Evolutionary conservation across 306 rosid genomes (phyloP), one percentile per base, ranked within the genome.

Genomic region (Mucuna pruriens): DNA sequence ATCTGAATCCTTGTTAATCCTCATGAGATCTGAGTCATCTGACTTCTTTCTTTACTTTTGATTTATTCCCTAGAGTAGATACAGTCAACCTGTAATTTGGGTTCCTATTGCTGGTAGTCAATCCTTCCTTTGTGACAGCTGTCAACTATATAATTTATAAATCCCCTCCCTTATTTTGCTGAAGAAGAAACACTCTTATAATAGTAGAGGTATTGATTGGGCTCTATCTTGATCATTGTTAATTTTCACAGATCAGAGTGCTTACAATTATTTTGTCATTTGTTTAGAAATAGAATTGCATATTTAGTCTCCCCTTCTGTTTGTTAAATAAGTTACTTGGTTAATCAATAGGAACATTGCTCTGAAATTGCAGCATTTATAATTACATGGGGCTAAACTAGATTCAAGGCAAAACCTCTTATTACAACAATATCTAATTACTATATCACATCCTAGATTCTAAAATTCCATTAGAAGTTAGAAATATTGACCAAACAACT

Each of bases 1-100:
- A 64, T 29, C 29, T 55, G 22, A 8, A 55, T 60, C 66, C 66
- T 26, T 26, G 65, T 25, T 25, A 23, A 25, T 58, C 16, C n/a
- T 58, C 65, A 0, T 26, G 9, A 60, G 66, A 60, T 26, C 38
- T 11, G 38, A 25, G 2, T 26, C 39, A 60, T 26, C 38, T 11
- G 38, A 25, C 2, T 26, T 38, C 34, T 58, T 58, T 58, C 65
- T 25, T 58, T 58, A 60, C 54, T 65, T 66, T 23, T 10, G 9
- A 71, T 11, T 40, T 38, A 71, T 52, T 78, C 80, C 71, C 63
- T 63, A 39, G 17, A 5, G 17, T 71, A 13, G 23, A 51, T 78
- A 23, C 11, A 49, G 58, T 79, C 16, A 45, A 49, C 67, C 17
- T 67, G 57, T 19, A 65, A 34, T 66, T 73, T 45, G 60, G 46